These are phyloP conservation scores for Pleurotus giganteus DNA, from an alignment of 768 basidiomycete genomes.

Conservation along the genomic window DNA sequence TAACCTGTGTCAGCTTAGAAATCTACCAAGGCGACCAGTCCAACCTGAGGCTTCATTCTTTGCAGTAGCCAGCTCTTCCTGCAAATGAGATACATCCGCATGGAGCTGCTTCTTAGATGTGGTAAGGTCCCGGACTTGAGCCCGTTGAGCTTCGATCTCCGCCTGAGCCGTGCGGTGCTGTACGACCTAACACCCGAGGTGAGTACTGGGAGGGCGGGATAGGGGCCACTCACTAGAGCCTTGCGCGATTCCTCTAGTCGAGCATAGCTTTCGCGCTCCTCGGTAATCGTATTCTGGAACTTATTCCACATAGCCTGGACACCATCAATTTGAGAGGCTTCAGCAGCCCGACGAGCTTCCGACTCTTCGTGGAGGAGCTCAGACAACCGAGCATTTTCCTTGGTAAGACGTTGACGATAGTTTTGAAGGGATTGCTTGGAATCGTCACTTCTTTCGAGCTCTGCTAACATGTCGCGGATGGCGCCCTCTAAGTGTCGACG, in stretches of 20 bases:
- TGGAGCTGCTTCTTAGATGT: slow-evolving; percentile 59
- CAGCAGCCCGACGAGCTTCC: slow-evolving; percentile 57
- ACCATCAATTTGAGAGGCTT: slow-evolving; percentile 62
- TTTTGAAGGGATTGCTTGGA: slow-evolving; percentile 61
- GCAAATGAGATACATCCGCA: slow-evolving; percentile 51
- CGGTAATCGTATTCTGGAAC: slow-evolving; percentile 55
- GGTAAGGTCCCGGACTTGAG: slow-evolving; percentile 57
- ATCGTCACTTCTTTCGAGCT: slow-evolving; percentile 63
- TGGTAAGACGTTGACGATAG: slow-evolving; percentile 51
- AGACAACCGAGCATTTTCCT: slow-evolving; percentile 53
- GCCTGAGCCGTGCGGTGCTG: slow-evolving; percentile 64
- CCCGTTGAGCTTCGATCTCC: slow-evolving; percentile 65
- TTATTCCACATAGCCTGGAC: slow-evolving; percentile 67
- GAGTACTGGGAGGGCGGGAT: not conserved
- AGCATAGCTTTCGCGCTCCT: slow-evolving; percentile 60
- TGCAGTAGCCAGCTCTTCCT: slow-evolving; percentile 30
- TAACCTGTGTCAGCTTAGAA: slow-evolving; percentile 8
- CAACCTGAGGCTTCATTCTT: slow-evolving; percentile 62
- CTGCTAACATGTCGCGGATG: slow-evolving; percentile 55
- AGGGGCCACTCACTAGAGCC: slow-evolving; percentile 51
- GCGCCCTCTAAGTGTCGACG: slow-evolving; percentile 62
- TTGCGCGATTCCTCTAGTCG: slow-evolving; percentile 70
- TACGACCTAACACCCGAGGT: slow-evolving; percentile 41
- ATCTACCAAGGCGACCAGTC: slow-evolving; percentile 13
- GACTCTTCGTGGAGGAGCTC: slow-evolving; percentile 63